phyloP scores from a whole-genome alignment of 495 filamentous ascomycete species.

The Penicillium pancosmium region DNA sequence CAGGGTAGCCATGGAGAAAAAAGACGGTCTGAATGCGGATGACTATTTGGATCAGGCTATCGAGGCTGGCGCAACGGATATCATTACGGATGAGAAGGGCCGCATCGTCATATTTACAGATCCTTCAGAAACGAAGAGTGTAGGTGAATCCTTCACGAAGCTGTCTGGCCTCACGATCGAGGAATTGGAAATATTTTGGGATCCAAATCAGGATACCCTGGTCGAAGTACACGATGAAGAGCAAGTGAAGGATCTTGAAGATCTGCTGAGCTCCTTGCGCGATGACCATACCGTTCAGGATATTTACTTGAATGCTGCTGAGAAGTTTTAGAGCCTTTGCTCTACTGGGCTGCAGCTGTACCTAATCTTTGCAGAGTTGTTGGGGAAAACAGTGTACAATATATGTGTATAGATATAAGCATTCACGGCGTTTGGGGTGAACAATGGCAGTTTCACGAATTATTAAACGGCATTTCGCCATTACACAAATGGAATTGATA shows the following conservation, averaged over 20 bases:
- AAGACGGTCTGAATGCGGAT: conserved; percentile 64
- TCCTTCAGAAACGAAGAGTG: conserved; percentile 65
- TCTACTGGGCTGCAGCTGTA: too few species aligned
- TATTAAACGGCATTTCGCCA: conserved; percentile 13
- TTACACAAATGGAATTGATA: not conserved
- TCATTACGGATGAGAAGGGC: conserved; percentile 69
- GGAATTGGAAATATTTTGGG: conserved; percentile 81
- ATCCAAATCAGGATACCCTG: conserved; percentile 77
- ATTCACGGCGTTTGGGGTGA: conserved; percentile 19
- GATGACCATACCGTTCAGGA: conserved; percentile 68
- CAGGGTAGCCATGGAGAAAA: conserved; percentile 65
- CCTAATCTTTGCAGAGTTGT: too few species aligned
- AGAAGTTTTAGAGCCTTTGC: conserved; percentile 26
- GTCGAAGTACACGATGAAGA: conserved; percentile 55
- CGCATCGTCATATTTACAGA: conserved; percentile 76
- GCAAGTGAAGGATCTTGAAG: conserved; percentile 57
- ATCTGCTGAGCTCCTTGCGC: conserved; percentile 41
- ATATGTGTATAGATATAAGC: conserved; percentile 23
- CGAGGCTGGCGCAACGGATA: conserved; percentile 82
- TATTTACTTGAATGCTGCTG: conserved; percentile 63
- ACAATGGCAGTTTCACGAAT: too few species aligned
- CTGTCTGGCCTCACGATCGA: conserved; percentile 63
- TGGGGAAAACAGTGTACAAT: conserved; percentile 22
- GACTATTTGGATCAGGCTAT: conserved; percentile 80
- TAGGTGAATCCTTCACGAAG: conserved; percentile 62